A percentile compares a stretch with the other conserved stretches of the same genome.
phyloP scores from a whole-genome alignment of 2,329 filamentous ascomycete genomes.

The Ilyonectria robusta region DNA sequence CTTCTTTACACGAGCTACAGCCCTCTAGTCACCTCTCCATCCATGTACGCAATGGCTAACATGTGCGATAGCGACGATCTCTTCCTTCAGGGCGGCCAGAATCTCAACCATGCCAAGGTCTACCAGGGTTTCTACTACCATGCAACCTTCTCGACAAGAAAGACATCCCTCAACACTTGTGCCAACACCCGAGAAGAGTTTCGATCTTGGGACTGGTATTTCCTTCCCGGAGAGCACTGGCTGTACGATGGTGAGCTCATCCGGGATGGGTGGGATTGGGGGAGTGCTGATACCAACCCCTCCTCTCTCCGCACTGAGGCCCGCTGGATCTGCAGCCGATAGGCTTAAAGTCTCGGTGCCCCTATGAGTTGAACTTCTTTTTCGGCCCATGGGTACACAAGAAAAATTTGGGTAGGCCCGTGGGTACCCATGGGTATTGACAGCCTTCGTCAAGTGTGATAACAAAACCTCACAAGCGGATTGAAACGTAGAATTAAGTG shows the following conservation, averaged over 20 bases:
- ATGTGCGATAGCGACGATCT: constrained; percentile 4
- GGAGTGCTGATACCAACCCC: constrained; percentile 25
- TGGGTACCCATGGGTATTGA: too few species aligned
- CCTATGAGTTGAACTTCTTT: background rate
- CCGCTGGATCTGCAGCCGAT: constrained; percentile 22
- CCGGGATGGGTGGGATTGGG: constrained; percentile 24
- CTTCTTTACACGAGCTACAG: background rate
- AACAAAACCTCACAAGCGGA: too few species aligned
- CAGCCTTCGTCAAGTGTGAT: too few species aligned
- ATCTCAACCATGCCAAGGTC: constrained; percentile 29
- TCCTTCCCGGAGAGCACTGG: constrained; percentile 14
- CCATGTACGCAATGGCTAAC: background rate
- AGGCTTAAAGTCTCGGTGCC: background rate
- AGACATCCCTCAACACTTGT: constrained; percentile 24
- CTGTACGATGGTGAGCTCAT: constrained; percentile 23
- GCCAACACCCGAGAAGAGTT: constrained; percentile 22
- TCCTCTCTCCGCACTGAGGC: constrained; percentile 20
- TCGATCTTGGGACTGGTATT: constrained; percentile 30
- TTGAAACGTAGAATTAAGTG: too few species aligned
- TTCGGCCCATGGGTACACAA: too few species aligned
- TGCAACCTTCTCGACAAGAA: constrained; percentile 23
- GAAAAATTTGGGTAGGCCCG: too few species aligned
- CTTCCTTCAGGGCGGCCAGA: constrained; percentile 15
- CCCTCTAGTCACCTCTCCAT: background rate
- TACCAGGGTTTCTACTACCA: constrained; percentile 30